Evolutionary conservation across 805 yeast genomes (phyloP), one percentile per base, ranked within the genome.

Genomic region (Naumovozyma dairenensis): DNA sequence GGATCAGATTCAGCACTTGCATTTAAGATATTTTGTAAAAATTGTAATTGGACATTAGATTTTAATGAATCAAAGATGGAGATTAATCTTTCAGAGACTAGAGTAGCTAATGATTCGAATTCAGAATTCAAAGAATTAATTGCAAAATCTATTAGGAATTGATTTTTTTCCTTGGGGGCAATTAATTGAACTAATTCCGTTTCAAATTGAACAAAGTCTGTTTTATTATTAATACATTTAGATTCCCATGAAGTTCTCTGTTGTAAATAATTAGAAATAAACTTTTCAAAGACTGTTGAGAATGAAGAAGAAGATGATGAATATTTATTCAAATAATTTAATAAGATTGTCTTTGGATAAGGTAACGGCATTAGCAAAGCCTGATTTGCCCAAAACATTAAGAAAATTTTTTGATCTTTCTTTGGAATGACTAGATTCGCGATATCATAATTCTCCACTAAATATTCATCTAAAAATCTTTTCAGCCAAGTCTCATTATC

Each of bases 301-400:
- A 69, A 65, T 1, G 64, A 40, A n/a, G 50, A 47, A 14, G 46
- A 33, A 16, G 50, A 42, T 8, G 39, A 18, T 9, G 43, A 29
- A 24, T 35, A 62, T 5, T 61, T 59, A 14, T 65, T 59, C n/a
- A 78, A 53, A 25, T 67, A 44, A n/a, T 56, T 48, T 38, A 78
- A 51, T 3, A 78, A 59, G 19, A 63, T 59, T 28, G 63, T 55
- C 49, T 85, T 81, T 16, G 83, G 63, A 15, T 59, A 66, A 16
- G 81, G 78, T 16, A 76, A 42, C 6, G 72, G 57, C 16, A 68
- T 60, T 6, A 60, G 44, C 25, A 63, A 53, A 48, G 83, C 80
- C 55, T 85, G 92, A 36, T 79, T 74, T 14, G 80, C 72, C 47
- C 84, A 65, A 43, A 77, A 81, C 0, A 86, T 71, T 34, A 77